Base-by-base conservation (phyloP, 441 rosid species). In the Manihot esculenta region DNA sequence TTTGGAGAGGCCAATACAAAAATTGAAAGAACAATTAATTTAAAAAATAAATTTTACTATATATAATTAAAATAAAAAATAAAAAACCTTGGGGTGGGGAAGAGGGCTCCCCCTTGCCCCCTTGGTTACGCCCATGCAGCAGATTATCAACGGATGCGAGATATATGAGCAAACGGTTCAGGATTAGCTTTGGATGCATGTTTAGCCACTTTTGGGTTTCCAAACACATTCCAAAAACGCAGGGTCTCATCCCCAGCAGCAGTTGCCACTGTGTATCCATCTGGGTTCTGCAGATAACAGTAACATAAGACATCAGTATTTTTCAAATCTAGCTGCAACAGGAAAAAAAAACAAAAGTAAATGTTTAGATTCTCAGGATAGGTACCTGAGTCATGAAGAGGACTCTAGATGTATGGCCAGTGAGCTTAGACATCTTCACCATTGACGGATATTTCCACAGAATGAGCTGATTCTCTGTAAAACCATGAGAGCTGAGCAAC, bases 371-470 rank as follows among this genome's bases (percentile, higher is more conserved):
- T n/a, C 15, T 13, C 17, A 56, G 13, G 51, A 12, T 51, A 12
- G 33, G 7, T 24, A 10, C 71, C 80, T 80, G 83, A 64, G 87
- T 69, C 86, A 77, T 77, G 71, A 62, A 81, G 20, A 84, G 82
- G 18, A 85, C 92, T 72, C 87, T 70, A 2, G 88, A 82, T 5
- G 82, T 79, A 35, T 87, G 88, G 21, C 88, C 89, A 1, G 72
- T 76, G 27, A 87, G 83, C 63, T 85, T 85, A 0, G 80, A 78
- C 75, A 79, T 80, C 79, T 78, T 84, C 62, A 70, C 66, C 89
- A 80, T 84, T 8, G 80, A 85, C 5, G 87, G 88, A 67, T 84
- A 87, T 61, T 85, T 85, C 89, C 85, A 85, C 18, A 87, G 77
- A 54, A 70, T 79, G n/a, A 85, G 79, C 56, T 87, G 88, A 63